Evolutionary conservation across 129 eudicot species (phyloP), one percentile per base, ranked within the genome.

Genomic region (Escallonia herrerae): DNA sequence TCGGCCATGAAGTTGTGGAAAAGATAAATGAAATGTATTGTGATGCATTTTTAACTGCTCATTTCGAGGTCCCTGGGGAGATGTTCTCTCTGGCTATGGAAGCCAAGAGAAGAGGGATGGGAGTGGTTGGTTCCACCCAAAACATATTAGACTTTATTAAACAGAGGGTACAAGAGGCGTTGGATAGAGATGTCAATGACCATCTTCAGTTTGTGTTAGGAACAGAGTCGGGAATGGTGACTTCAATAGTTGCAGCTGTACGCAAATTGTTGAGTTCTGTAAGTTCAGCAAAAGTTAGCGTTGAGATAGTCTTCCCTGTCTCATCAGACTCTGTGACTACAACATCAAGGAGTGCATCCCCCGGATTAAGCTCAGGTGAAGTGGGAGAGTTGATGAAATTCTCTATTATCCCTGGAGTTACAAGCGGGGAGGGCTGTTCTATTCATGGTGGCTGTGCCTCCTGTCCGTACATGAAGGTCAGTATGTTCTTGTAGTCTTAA

Each of bases 401-500:
- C n/a, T 53, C 90, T 50, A 77, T 94, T 69, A 67, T 94, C 74
- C 99, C 99, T 13, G 99, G 99, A 14, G 97, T 87, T 64, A 66
- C 97, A 64, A 89, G 93, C 60, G 99, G 99, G 6, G 99, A 94
- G 63, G 99, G 99, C 14, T 89, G 99, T 66, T 94, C 99, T 62
- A 79, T 94, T 80, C 95, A 94, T 50, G 99, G 99, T 50, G 99
- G 99, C n/a, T 94, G 99, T 65, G 99, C 99, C 40, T 94, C 99
- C 44, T 94, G 99, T 70, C 99, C 99, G 63, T 89, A 94, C 60
- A 94, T 89, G 99, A 94, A 94, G 99, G 97, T 88, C 45, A 73
- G 86, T 59, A 4, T 53, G 48, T 76, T 15, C 40, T 56, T 15
- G 38, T 46, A 49, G 5, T 52, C 48, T 2, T 8, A 9, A 22